Percentiles rank a stretch among this genome's conserved stretches.
These are phyloP conservation scores for Candida pseudocylindracea DNA, from an alignment of 1,139 yeast species.

Conservation along the genomic window DNA sequence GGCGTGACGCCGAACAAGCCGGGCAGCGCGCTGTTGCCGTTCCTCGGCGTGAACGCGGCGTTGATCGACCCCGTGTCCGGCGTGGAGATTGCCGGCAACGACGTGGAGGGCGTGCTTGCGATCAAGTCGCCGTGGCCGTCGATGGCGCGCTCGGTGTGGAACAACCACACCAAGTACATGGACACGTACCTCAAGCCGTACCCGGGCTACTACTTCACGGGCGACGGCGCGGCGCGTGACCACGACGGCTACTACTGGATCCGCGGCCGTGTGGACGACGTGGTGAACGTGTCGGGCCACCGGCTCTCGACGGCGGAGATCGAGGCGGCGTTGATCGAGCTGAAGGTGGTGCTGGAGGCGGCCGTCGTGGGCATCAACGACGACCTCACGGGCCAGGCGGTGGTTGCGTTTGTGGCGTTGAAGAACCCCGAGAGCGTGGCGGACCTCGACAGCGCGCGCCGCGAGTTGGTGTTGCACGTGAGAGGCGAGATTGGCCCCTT, in stretches of 20 bases:
- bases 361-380: conserved; percentile 92
- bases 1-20: conserved; percentile 94
- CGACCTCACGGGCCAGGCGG: conserved; percentile 95
- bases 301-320: conserved; percentile 94
- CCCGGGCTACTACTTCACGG: conserved; percentile 93
- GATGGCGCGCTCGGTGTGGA: conserved; percentile 92
- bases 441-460: conserved; percentile 42
- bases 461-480: conserved; percentile 67
- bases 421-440: conserved; percentile 35
- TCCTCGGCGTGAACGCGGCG: conserved; percentile 81
- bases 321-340: conserved; percentile 77
- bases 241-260: conserved; percentile 97
- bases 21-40: conserved; percentile 91
- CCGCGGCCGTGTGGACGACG: conserved; percentile 97
- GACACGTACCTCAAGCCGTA: conserved; percentile 91
- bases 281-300: conserved; percentile 94
- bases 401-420: conserved; percentile 78
- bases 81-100: conserved; percentile 62
- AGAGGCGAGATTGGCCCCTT: conserved; percentile 94
- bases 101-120: conserved; percentile 92
- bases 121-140: conserved; percentile 89
- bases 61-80: conserved; percentile 89
- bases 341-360: conserved; percentile 65
- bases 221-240: conserved; percentile 98
- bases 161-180: conserved; percentile 71